Conservation (phyloP, 2,329 filamentous ascomycete species). For the Xylariaceae sp. region DNA sequence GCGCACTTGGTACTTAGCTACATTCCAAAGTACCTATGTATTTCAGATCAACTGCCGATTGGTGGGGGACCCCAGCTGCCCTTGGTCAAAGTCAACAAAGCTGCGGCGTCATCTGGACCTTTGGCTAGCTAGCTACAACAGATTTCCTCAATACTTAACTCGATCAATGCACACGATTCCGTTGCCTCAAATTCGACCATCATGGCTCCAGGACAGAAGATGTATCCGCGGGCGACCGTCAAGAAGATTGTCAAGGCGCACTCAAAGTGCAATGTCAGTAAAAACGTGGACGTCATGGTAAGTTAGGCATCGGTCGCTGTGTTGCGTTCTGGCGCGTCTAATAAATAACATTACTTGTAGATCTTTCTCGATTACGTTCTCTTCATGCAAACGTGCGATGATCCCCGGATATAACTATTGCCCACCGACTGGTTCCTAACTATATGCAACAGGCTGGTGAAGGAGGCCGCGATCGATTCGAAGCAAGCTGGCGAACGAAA, state of each 20-base stretch:
- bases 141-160: not conserved
- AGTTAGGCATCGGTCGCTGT: conserved; percentile 38
- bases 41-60: conserved; percentile 20
- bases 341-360: conserved; percentile 49
- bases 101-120: too few species aligned
- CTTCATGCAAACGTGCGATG: conserved; percentile 70
- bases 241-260: conserved; percentile 92
- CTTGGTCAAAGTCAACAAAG: conserved; percentile 27
- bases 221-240: conserved; percentile 83
- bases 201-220: conserved; percentile 71
- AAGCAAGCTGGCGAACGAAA: conserved; percentile 75
- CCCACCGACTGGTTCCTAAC: conserved; percentile 7
- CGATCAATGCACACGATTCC: not conserved
- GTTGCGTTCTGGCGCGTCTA: conserved; percentile 39
- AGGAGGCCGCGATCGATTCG: conserved; percentile 77
- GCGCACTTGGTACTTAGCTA: conserved; percentile 10
- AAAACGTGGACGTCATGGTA: conserved; percentile 86
- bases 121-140: too few species aligned
- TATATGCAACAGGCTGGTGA: conserved; percentile 66
- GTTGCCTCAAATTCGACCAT: not conserved
- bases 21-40: not conserved
- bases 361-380: conserved; percentile 85
- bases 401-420: not conserved
- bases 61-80: conserved; percentile 19
- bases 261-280: conserved; percentile 78